These are phyloP conservation scores for Yamadazyma blattariae DNA, from an alignment of 1,139 yeast species.

Conservation along the genomic window DNA sequence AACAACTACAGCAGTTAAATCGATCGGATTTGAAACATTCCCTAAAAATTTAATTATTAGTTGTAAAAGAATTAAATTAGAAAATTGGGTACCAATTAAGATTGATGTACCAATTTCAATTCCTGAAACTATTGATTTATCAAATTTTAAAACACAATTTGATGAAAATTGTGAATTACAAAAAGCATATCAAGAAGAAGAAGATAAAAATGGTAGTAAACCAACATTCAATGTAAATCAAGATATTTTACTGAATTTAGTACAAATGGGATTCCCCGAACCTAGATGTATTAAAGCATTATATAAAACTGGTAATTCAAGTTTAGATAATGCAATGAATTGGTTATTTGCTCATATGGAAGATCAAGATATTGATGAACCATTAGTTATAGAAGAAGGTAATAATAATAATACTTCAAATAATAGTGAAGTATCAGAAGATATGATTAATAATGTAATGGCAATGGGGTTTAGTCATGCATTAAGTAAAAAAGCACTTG, in stretches of 20 bases:
- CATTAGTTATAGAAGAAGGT: constrained; percentile 20
- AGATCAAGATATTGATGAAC: constrained; percentile 72
- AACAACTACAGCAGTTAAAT: constrained; percentile 44
- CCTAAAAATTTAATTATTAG: constrained; percentile 73
- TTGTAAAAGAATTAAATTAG: constrained; percentile 76
- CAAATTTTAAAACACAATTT: constrained; percentile 22
- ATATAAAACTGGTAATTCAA: constrained; percentile 63
- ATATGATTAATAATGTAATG: constrained; percentile 48
- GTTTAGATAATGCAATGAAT: constrained; percentile 80
- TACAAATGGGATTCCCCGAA: constrained; percentile 86
- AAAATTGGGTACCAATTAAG: constrained; percentile 90
- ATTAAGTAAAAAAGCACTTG: constrained; percentile 68
- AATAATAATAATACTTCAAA: neutral
- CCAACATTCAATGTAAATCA: constrained; percentile 50
- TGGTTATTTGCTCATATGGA: constrained; percentile 92
- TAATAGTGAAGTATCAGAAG: constrained; percentile 26
- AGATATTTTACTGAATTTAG: constrained; percentile 51
- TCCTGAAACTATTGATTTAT: constrained; percentile 46
- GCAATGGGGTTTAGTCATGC: constrained; percentile 76
- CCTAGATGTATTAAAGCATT: constrained; percentile 67
- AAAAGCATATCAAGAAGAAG: constrained; percentile 18
- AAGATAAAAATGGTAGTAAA: constrained; percentile 4
- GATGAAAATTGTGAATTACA: constrained; percentile 40
- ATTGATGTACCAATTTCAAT: constrained; percentile 68
- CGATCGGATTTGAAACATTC: constrained; percentile 53